Evolutionary conservation across 768 basidiomycete species (phyloP).

Genomic region (Termitomyces sp.): DNA sequence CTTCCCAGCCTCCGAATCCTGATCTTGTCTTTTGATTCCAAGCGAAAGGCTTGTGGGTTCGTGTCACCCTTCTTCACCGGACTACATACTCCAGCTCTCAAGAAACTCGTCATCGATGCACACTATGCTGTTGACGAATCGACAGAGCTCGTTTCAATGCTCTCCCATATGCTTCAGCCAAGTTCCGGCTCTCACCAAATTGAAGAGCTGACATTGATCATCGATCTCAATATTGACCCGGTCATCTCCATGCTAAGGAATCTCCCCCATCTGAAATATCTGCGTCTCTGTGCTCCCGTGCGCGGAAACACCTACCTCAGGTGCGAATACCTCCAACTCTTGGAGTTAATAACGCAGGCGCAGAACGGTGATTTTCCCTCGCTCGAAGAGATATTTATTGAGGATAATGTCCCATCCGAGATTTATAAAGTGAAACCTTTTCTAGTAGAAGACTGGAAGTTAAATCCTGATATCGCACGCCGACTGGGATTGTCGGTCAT

Average conservation of each 20-base stretch:
- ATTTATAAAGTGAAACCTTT: neutral
- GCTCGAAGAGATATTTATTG: neutral
- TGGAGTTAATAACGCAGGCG: neutral
- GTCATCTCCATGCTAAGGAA: neutral
- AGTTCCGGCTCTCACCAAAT: neutral
- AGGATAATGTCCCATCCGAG: neutral
- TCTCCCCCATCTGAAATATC: neutral
- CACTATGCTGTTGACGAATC: neutral
- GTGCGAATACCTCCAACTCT: neutral
- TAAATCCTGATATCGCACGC: neutral
- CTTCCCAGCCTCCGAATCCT: neutral
- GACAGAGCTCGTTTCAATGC: neutral
- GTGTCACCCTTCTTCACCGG: neutral
- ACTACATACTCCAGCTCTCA: neutral
- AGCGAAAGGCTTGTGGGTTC: neutral
- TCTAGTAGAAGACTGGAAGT: neutral
- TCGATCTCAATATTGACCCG: neutral
- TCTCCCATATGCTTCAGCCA: neutral
- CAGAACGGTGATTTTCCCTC: neutral
- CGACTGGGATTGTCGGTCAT: neutral
- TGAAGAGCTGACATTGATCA: neutral
- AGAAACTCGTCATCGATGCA: neutral
- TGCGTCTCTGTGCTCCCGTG: neutral
- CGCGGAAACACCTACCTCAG: neutral
- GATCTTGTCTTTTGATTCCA: neutral